Percentiles rank a stretch among this genome's conserved stretches.
Evolutionary conservation across 176 grass and related monocot genomes (phyloP).

Genomic region (Saccharum officinarum): DNA sequence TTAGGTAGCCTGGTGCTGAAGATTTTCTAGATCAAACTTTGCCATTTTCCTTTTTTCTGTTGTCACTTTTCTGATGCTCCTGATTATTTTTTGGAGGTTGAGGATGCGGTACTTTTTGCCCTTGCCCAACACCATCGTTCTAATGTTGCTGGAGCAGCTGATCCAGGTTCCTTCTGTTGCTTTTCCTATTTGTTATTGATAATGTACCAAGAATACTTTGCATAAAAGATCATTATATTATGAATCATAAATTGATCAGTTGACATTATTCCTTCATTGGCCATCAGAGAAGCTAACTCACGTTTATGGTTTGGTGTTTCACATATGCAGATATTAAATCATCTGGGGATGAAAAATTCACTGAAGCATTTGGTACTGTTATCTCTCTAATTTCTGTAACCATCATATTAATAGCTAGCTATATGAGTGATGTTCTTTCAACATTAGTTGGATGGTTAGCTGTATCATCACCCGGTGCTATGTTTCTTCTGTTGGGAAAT

Average conservation of each 20-base stretch:
- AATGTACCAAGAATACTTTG: constrained; percentile 10
- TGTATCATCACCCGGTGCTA: background rate
- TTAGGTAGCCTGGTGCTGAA: background rate
- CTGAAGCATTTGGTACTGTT: constrained; percentile 80
- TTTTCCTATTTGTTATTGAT: constrained; percentile 24
- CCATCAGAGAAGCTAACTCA: constrained; percentile 17
- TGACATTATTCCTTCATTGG: background rate
- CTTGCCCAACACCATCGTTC: constrained; percentile 60
- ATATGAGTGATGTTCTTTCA: constrained; percentile 11
- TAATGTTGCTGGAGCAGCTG: constrained; percentile 54
- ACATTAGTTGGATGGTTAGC: background rate
- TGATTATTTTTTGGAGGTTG: constrained; percentile 65
- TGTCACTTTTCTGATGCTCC: constrained; percentile 4
- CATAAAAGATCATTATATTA: background rate
- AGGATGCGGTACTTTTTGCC: constrained; percentile 88
- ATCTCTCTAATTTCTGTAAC: constrained; percentile 23
- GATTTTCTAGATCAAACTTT: background rate
- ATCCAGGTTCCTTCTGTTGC: constrained; percentile 44
- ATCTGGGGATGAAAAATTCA: constrained; percentile 72
- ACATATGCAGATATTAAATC: constrained; percentile 70
- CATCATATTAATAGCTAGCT: background rate
- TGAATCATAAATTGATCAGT: background rate
- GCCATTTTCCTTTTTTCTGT: background rate
- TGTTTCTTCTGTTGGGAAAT: background rate
- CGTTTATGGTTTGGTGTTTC: constrained; percentile 15